Evolutionary conservation across 2,329 filamentous ascomycete genomes (phyloP).

Genomic region (Penicillium sclerotigenum): DNA sequence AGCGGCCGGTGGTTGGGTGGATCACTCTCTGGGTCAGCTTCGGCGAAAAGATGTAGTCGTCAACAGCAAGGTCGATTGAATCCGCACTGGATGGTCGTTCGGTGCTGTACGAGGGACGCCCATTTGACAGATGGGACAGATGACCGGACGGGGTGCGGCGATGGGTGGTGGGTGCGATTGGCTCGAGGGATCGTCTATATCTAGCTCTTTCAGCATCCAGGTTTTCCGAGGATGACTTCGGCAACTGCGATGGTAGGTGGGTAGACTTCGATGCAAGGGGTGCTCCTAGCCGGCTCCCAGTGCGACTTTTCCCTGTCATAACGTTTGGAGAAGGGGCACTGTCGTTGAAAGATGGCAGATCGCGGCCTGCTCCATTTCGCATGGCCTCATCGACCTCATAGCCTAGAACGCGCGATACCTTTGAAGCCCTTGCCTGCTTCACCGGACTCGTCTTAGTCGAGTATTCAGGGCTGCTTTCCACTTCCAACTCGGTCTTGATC

Average conservation of each 20-base stretch:
- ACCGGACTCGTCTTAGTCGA: conserved; percentile 12
- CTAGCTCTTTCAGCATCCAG: conserved; percentile 29
- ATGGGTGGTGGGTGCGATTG: conserved; percentile 30
- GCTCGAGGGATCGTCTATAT: conserved; percentile 31
- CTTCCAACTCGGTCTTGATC: conserved; percentile 50
- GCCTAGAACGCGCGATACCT: conserved; percentile 6
- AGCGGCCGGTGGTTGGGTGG: conserved; percentile 79
- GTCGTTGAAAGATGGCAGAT: conserved; percentile 46
- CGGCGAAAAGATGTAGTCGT: conserved; percentile 77
- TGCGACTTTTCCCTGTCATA: conserved; percentile 55
- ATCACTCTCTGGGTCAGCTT: conserved; percentile 83
- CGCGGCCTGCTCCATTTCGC: conserved; percentile 3
- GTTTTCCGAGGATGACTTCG: conserved; percentile 31
- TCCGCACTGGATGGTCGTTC: conserved; percentile 76
- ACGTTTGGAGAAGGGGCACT: conserved; percentile 69
- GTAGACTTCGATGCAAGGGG: conserved; percentile 29
- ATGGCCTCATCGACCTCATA: conserved; percentile 1
- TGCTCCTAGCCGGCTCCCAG: conserved; percentile 25
- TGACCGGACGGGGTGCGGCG: conserved; percentile 41
- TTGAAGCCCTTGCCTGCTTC: conserved; percentile 15
- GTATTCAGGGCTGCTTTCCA: conserved; percentile 34
- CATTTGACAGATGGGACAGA: conserved; percentile 36
- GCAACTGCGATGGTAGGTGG: conserved; percentile 24
- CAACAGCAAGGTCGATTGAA: conserved; percentile 83
- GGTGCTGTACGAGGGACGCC: conserved; percentile 53